A percentile compares a stretch with the other conserved stretches of the same genome.
Evolutionary conservation across 2,329 filamentous ascomycete genomes (phyloP).

Genomic region (Aurifilum marmelostoma): DNA sequence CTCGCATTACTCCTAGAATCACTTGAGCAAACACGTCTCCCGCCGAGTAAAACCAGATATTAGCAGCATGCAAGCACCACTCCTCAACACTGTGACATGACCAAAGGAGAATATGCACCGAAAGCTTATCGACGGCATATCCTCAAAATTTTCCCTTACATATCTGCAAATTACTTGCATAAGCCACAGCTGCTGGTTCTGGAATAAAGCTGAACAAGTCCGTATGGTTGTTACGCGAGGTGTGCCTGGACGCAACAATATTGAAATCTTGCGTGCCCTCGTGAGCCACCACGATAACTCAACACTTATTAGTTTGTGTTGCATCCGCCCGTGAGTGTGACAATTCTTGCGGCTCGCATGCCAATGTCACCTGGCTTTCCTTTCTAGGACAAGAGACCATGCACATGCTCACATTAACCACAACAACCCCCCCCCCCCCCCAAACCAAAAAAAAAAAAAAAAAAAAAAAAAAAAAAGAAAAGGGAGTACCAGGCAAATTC

Average conservation of each 20-base stretch:
- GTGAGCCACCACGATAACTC: background rate
- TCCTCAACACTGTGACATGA: background rate
- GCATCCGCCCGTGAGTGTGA: slow-evolving; percentile 1
- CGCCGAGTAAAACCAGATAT: background rate
- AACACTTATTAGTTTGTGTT: background rate
- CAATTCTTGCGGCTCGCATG: background rate
- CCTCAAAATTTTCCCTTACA: background rate
- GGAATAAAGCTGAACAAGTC: background rate
- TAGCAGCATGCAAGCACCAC: background rate
- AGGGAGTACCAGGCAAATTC: background rate
- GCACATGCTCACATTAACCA: slow-evolving; percentile 2
- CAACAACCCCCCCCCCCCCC: background rate
- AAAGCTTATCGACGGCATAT: background rate
- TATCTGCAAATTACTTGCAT: background rate
- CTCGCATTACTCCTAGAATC: background rate
- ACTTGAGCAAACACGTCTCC: background rate
- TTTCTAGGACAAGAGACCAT: background rate
- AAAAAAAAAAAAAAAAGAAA: no score
- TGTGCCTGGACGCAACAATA: background rate
- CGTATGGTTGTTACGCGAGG: background rate
- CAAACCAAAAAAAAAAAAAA: no score
- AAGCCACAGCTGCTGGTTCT: background rate
- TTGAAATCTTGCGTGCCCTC: background rate
- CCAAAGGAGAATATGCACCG: background rate
- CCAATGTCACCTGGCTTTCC: slow-evolving; percentile 7